A percentile compares a stretch with the other conserved stretches of the same genome.
Evolutionary conservation across 257 asterid genomes (phyloP).

Genomic region (Solanum tarijense): DNA sequence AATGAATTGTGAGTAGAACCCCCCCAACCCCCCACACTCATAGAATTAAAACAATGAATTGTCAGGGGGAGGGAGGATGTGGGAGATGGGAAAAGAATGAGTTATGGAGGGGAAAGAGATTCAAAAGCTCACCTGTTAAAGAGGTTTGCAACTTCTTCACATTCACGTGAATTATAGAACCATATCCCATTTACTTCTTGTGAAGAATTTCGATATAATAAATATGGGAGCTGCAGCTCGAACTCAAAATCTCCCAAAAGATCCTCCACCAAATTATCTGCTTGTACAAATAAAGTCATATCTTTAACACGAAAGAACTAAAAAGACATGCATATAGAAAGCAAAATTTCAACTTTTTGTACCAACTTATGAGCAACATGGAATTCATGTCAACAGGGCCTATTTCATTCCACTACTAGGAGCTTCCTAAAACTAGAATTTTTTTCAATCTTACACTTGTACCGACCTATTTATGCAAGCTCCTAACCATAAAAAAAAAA

Average conservation of each 20-base stretch:
- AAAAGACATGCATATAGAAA: not conserved
- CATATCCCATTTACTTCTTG: constrained; percentile 95
- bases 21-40: too few relatives aligned
- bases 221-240: constrained; percentile 79
- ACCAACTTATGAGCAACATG: not conserved
- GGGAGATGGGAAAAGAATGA: not conserved
- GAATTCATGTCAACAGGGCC: not conserved
- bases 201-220: constrained; percentile 65
- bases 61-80: not conserved
- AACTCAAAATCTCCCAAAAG: constrained; percentile 78
- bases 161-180: constrained; percentile 75
- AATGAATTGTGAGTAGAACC: too few relatives aligned
- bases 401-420: not conserved
- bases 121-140: constrained; percentile 53
- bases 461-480: not conserved
- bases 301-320: not conserved
- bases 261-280: constrained; percentile 90
- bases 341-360: not conserved
- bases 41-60: too few relatives aligned
- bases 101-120: not conserved
- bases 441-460: not conserved
- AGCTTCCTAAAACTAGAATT: not conserved
- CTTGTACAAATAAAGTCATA: constrained; percentile 13
- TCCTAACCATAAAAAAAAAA: not conserved
- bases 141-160: constrained; percentile 76